Evolutionary conservation across 257 asterid species (phyloP).

Genomic region (Perilla frutescens): DNA sequence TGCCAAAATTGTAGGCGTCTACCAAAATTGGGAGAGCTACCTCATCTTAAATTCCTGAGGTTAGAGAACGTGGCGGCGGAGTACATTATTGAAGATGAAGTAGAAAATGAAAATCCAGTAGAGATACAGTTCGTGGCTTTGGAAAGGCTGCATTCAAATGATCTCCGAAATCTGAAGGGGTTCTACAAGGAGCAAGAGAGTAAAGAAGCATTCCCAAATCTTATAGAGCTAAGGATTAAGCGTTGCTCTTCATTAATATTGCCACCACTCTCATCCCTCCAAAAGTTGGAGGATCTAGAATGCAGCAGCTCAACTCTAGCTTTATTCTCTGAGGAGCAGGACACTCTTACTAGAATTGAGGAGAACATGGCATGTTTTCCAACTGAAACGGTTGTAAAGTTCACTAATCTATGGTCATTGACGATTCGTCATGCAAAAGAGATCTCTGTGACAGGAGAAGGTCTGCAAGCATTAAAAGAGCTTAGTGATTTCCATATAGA

Average conservation of each 20-base stretch:
- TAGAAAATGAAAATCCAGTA: background rate
- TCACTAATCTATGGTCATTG: background rate
- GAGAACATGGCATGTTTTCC: background rate
- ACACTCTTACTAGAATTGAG: background rate
- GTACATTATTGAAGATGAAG: background rate
- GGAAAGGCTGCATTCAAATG: accelerated
- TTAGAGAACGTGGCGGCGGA: background rate
- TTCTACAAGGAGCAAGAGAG: slow-evolving; percentile 12
- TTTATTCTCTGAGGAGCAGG: background rate
- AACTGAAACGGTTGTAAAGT: slow-evolving; percentile 10
- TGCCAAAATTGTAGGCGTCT: slow-evolving; percentile 8
- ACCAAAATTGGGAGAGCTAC: slow-evolving; percentile 31
- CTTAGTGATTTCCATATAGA: accelerated
- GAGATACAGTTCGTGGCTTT: slow-evolving; percentile 23
- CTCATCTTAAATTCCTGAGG: background rate
- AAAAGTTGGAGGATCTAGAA: background rate
- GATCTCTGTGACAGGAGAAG: background rate
- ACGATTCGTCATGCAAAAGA: background rate
- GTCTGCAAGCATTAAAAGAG: background rate
- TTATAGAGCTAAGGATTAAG: background rate
- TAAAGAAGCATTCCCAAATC: slow-evolving; percentile 21
- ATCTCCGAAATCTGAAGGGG: slow-evolving; percentile 30
- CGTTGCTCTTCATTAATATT: slow-evolving; percentile 21
- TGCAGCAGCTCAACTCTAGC: slow-evolving; percentile 22
- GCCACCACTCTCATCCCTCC: slow-evolving; percentile 11